phyloP scores from a whole-genome alignment of 2,329 filamentous ascomycete species.

The Beauveria scarabaeidicola region DNA sequence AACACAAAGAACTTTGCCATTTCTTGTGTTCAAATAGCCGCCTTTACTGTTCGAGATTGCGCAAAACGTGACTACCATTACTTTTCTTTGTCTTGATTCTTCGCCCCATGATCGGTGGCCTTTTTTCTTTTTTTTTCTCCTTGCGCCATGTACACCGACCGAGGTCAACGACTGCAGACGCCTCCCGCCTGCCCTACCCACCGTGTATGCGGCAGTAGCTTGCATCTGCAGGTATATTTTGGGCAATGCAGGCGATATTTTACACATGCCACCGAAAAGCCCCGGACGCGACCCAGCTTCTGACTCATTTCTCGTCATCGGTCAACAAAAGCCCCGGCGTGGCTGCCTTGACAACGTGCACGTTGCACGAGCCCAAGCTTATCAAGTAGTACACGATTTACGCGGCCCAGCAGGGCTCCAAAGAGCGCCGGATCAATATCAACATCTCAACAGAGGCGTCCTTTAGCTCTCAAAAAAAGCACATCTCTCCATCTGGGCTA shows the following conservation, averaged over 20 bases:
- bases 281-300: neutral
- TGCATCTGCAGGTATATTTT: conserved; percentile 1
- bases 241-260: neutral
- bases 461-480: neutral
- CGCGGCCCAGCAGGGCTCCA: neutral
- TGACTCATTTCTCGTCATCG: neutral
- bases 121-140: neutral
- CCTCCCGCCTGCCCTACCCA: neutral
- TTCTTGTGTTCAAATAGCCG: neutral
- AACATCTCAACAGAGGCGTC: neutral
- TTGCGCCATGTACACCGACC: neutral
- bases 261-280: neutral
- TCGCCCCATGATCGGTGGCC: neutral
- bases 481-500: neutral
- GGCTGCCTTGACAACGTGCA: neutral
- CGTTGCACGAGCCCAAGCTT: neutral
- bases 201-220: neutral
- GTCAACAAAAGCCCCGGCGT: neutral
- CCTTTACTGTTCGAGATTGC: neutral
- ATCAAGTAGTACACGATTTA: neutral
- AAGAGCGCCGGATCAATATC: neutral
- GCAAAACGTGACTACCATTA: neutral
- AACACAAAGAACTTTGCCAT: neutral
- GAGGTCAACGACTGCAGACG: neutral
- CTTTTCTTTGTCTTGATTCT: neutral